Conservation (phyloP, 768 basidiomycete genomes). For the Termitomyces titanicus region DNA sequence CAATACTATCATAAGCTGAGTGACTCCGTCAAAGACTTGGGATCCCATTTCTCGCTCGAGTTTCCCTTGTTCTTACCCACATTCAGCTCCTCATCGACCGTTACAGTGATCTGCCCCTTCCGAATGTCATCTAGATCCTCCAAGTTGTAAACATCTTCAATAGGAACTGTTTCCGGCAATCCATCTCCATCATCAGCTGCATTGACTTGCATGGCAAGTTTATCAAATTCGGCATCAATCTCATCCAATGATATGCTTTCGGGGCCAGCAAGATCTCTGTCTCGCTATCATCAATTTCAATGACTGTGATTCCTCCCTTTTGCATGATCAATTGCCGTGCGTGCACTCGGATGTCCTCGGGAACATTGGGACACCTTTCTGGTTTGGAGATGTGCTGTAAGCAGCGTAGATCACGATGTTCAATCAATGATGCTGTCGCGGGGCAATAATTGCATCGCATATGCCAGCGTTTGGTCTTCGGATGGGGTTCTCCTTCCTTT, state of each 20-base stretch:
- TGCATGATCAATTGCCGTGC: too few relatives aligned
- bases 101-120: not conserved
- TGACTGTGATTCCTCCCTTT: too few relatives aligned
- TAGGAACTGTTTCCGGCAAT: too few relatives aligned
- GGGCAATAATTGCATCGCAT: not conserved
- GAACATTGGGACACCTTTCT: constrained; percentile 3
- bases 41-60: too few relatives aligned
- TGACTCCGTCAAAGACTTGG: too few relatives aligned
- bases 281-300: too few relatives aligned
- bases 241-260: too few relatives aligned
- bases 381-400: constrained; percentile 3
- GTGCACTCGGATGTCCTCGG: not conserved
- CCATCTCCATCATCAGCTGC: not conserved
- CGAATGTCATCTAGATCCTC: not conserved
- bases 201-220: not conserved
- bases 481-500: too few relatives aligned
- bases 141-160: not conserved
- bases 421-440: not conserved
- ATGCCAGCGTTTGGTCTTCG: too few relatives aligned
- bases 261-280: too few relatives aligned
- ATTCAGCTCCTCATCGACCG: not conserved
- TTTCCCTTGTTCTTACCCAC: not conserved
- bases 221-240: not conserved
- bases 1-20: too few relatives aligned
- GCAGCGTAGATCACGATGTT: constrained; percentile 3